These are phyloP conservation scores for Rhinocladiella similis DNA, from an alignment of 2,329 filamentous ascomycete genomes.

Conservation along the genomic window DNA sequence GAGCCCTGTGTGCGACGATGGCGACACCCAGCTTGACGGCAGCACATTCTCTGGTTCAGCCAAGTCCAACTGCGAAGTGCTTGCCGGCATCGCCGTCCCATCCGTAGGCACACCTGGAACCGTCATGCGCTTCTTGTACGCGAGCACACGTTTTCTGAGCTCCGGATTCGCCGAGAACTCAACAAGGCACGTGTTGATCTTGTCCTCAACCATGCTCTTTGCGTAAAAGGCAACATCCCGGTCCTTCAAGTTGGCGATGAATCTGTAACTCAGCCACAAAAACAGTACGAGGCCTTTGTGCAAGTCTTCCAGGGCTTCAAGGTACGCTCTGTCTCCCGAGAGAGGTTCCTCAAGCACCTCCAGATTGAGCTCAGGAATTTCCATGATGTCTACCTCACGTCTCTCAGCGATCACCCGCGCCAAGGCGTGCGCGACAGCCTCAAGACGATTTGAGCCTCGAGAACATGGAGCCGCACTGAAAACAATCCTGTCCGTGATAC, in stretches of 20 bases:
- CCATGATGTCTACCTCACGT: conserved; percentile 66
- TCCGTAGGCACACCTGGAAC: conserved; percentile 9
- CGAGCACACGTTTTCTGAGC: conserved; percentile 16
- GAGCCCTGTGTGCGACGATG: neutral
- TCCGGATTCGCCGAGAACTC: conserved; percentile 52
- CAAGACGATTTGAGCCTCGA: conserved; percentile 21
- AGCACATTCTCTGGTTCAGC: conserved; percentile 1
- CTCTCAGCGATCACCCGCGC: conserved; percentile 70
- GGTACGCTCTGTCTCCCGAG: conserved; percentile 53
- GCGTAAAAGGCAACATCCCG: conserved; percentile 75
- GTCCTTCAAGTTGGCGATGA: conserved; percentile 74
- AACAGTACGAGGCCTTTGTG: conserved; percentile 85
- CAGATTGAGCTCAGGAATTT: conserved; percentile 69
- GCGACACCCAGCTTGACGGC: conserved; percentile 15
- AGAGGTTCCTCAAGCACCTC: conserved; percentile 66
- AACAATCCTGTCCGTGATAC: conserved; percentile 70
- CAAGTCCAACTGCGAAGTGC: conserved; percentile 4
- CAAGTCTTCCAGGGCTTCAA: conserved; percentile 70
- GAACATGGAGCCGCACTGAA: conserved; percentile 68
- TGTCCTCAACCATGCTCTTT: conserved; percentile 73
- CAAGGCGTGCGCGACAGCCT: conserved; percentile 59
- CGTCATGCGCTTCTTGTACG: conserved; percentile 17
- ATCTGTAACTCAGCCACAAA: conserved; percentile 90
- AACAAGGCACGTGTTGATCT: conserved; percentile 65
- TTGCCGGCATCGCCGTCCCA: neutral